These are phyloP conservation scores for Suhomyces emberorum DNA, from an alignment of 805 yeast genomes.

Conservation along the genomic window DNA sequence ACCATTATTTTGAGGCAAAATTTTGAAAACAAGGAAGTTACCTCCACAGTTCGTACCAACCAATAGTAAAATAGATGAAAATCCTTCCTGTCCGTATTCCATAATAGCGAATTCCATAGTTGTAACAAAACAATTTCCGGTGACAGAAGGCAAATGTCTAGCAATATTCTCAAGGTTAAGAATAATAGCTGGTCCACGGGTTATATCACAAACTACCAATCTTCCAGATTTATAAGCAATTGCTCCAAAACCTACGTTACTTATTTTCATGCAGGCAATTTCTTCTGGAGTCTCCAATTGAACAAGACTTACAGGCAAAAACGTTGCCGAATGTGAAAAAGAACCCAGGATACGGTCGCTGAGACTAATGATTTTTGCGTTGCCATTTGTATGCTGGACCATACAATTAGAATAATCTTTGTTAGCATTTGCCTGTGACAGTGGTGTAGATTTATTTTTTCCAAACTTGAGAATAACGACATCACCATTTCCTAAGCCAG, in stretches of 20 bases:
- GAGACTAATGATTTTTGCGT: slow-evolving; percentile 46
- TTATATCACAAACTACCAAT: slow-evolving; percentile 63
- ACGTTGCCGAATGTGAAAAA: slow-evolving; percentile 27
- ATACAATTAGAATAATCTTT: slow-evolving; percentile 27
- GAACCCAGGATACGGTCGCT: slow-evolving; percentile 49
- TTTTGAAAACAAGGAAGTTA: slow-evolving; percentile 56
- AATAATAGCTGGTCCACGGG: slow-evolving; percentile 73
- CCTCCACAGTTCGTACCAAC: slow-evolving; percentile 80
- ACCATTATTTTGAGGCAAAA: slow-evolving; percentile 56
- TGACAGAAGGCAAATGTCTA: slow-evolving; percentile 29
- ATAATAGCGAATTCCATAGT: slow-evolving; percentile 71
- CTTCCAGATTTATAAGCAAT: slow-evolving; percentile 77
- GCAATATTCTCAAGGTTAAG: slow-evolving; percentile 33
- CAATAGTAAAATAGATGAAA: slow-evolving; percentile 65
- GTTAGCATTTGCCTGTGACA: slow-evolving; percentile 7
- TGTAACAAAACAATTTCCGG: slow-evolving; percentile 44
- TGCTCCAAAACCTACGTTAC: slow-evolving; percentile 81
- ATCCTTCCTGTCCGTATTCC: slow-evolving; percentile 62
- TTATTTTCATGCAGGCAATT: slow-evolving; percentile 62
- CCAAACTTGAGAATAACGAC: slow-evolving; percentile 74
- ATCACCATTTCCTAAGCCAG: slow-evolving; percentile 66
- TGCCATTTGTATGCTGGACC: slow-evolving; percentile 30
- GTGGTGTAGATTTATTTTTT: slow-evolving; percentile 27
- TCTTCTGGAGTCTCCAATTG: slow-evolving; percentile 26
- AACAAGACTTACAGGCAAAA: slow-evolving; percentile 32